These are phyloP conservation scores for Physcomitrellopsis africana DNA, from an alignment of 225 moss, liverwort and hornwort species.

Conservation along the genomic window DNA sequence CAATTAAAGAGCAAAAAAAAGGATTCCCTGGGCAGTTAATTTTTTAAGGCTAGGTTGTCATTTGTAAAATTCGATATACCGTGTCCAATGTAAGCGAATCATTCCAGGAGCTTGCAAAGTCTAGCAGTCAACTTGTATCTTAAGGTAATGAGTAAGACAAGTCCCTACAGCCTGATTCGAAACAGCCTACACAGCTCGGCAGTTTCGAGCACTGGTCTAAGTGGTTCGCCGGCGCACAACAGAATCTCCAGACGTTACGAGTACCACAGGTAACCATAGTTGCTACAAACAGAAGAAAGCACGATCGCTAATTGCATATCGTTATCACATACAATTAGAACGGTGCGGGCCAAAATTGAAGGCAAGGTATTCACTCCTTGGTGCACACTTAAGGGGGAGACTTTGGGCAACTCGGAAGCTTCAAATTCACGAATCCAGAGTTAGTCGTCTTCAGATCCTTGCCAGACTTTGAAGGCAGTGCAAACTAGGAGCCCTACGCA, in stretches of 20 bases:
- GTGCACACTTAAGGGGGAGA: constrained; percentile 8
- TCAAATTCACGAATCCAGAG: constrained; percentile 11
- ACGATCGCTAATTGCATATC: background rate
- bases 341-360: constrained; percentile 2
- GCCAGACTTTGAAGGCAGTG: background rate
- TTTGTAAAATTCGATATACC: background rate
- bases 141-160: background rate
- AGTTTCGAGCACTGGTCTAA: constrained; percentile 11
- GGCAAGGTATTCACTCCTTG: background rate
- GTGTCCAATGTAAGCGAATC: background rate
- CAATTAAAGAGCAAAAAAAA: background rate
- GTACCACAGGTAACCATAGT: background rate
- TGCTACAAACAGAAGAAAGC: constrained; percentile 2
- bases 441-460: background rate
- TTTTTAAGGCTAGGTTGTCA: background rate
- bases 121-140: background rate
- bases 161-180: background rate
- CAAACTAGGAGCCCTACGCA: background rate
- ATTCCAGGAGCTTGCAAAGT: constrained; percentile 18
- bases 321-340: background rate
- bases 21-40: constrained; percentile 1
- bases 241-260: constrained; percentile 3
- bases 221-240: background rate
- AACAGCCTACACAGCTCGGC: constrained; percentile 4
- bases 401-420: background rate